Evolutionary conservation across 2,329 filamentous ascomycete genomes (phyloP).

Genomic region (Trichoderma afroharzianum): DNA sequence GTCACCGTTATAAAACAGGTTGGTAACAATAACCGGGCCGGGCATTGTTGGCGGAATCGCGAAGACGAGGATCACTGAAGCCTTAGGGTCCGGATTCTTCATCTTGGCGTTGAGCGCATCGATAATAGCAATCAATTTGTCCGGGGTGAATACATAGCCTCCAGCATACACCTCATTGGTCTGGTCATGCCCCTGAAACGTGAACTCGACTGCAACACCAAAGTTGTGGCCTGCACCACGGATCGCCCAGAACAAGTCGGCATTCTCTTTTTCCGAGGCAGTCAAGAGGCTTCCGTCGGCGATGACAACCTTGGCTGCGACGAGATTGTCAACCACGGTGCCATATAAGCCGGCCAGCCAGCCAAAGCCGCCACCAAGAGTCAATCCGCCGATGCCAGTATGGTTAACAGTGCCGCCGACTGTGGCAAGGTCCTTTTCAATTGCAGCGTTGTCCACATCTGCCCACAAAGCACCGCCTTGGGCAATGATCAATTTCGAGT

Average conservation of each 20-base stretch:
- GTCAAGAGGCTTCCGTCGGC: constrained; percentile 34
- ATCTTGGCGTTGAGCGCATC: constrained; percentile 24
- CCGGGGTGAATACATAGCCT: constrained; percentile 25
- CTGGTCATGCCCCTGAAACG: constrained; percentile 28
- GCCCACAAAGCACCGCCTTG: constrained; percentile 51
- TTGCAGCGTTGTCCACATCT: constrained; percentile 50
- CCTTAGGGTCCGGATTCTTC: constrained; percentile 24
- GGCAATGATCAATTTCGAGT: constrained; percentile 41
- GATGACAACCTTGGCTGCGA: constrained; percentile 38
- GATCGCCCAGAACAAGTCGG: constrained; percentile 47
- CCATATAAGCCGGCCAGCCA: constrained; percentile 53
- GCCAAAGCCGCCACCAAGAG: constrained; percentile 57
- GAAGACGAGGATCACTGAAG: constrained; percentile 32
- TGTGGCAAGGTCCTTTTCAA: constrained; percentile 49
- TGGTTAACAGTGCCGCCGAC: constrained; percentile 61
- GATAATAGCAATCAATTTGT: constrained; percentile 24
- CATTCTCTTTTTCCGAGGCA: constrained; percentile 38
- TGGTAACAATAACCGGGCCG: constrained; percentile 11
- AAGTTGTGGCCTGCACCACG: constrained; percentile 46
- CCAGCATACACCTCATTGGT: constrained; percentile 31
- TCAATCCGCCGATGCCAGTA: constrained; percentile 58
- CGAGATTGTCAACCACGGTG: constrained; percentile 43
- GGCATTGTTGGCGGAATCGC: constrained; percentile 3
- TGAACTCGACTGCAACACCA: constrained; percentile 40
- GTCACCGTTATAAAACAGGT: constrained; percentile 26